Conservation (phyloP, 106 monocot species). For the Narthecium ossifragum region DNA sequence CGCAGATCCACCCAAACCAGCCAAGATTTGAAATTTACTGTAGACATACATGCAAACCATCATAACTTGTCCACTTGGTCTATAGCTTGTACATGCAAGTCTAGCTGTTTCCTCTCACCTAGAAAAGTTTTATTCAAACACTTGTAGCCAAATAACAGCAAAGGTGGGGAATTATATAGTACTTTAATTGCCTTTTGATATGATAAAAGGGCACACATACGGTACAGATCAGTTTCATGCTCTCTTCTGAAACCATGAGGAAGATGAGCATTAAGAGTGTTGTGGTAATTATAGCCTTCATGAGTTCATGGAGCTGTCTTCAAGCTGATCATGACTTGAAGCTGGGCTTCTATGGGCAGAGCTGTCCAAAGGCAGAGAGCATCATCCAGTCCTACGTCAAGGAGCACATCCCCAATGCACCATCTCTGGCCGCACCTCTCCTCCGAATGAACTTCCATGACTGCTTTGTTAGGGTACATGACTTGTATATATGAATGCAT, state of each 20-base stretch:
- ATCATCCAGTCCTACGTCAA: constrained; percentile 23
- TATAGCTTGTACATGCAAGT: too few relatives aligned
- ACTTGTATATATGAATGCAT: too few relatives aligned
- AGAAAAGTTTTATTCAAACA: too few relatives aligned
- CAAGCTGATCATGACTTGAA: constrained; percentile 15
- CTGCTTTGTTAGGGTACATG: constrained; percentile 62
- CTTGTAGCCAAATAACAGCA: too few relatives aligned
- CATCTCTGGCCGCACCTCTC: constrained; percentile 24
- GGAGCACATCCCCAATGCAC: constrained; percentile 26
- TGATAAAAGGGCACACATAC: neutral
- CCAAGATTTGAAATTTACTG: too few relatives aligned
- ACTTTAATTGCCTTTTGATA: neutral
- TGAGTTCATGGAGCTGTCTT: neutral
- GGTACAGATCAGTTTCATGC: neutral
- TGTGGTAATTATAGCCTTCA: neutral
- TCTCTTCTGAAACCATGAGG: neutral
- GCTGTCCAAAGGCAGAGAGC: constrained; percentile 39
- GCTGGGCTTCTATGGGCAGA: constrained; percentile 36
- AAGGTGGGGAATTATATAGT: neutral
- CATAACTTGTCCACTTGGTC: too few relatives aligned
- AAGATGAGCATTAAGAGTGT: constrained; percentile 1
- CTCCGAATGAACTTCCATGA: constrained; percentile 62
- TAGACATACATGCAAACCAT: too few relatives aligned
- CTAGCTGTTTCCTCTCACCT: too few relatives aligned
- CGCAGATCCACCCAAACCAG: too few relatives aligned